These are phyloP conservation scores for Mycena metata DNA, from an alignment of 768 basidiomycete genomes.

Conservation along the genomic window DNA sequence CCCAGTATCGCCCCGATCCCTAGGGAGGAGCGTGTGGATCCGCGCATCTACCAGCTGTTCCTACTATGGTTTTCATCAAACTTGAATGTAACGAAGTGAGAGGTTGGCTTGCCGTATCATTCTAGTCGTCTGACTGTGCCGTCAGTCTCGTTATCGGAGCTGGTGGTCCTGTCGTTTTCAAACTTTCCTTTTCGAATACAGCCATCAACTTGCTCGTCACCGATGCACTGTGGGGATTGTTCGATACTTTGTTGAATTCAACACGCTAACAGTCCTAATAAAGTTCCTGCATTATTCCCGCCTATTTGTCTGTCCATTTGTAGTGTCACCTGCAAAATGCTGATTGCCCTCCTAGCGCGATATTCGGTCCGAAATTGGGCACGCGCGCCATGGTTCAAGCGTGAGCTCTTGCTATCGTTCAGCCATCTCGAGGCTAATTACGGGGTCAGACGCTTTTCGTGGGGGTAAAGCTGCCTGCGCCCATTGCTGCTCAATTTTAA, in stretches of 20 bases:
- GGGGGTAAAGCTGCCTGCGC: conserved; percentile 43
- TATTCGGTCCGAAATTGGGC: conserved; percentile 86
- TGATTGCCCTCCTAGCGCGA: conserved; percentile 50
- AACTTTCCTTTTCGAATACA: conserved; percentile 15
- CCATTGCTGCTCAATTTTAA: not conserved
- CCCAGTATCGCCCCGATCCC: conserved; percentile 67
- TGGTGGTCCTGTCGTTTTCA: conserved; percentile 26
- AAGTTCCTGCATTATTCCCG: conserved; percentile 62
- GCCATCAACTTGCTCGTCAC: conserved; percentile 23
- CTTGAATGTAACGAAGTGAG: conserved; percentile 70
- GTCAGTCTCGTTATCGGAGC: conserved; percentile 31
- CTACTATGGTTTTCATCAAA: conserved; percentile 82
- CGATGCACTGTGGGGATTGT: conserved; percentile 21
- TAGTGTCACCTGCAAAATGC: not conserved
- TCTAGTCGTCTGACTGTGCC: conserved; percentile 50
- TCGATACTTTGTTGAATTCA: not conserved
- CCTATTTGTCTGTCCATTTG: conserved; percentile 64
- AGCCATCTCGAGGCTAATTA: conserved; percentile 50
- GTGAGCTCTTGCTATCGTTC: conserved; percentile 55
- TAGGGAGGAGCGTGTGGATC: conserved; percentile 64
- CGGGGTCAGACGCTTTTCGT: conserved; percentile 41
- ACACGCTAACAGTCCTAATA: not conserved
- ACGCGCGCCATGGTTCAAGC: conserved; percentile 85
- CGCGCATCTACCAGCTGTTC: conserved; percentile 74
- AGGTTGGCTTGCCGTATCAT: not conserved